Evolutionary conservation across 2,329 filamentous ascomycete species (phyloP), one percentile per base, ranked within the genome.

Genomic region (Dendryphion nanum): DNA sequence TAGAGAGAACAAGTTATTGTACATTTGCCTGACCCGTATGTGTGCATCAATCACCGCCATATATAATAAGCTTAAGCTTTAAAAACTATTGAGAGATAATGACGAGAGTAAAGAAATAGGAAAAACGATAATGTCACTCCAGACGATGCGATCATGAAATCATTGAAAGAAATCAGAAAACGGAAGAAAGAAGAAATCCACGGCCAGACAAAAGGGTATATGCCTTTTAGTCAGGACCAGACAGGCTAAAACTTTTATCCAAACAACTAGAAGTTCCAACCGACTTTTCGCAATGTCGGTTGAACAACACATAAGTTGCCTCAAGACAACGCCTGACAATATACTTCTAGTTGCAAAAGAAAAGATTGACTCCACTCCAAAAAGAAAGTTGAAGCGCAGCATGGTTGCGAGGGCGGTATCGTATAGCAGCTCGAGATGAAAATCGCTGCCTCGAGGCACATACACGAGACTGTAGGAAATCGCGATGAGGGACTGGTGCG

Each of bases 271-370:
- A 32, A 37, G 20, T 20, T 31, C 32, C 19, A 48, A 40, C 24
- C 42, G 34, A 31, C 36, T 59, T 39, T 51, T 55, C 42, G 68
- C 62, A 6, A 64, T 6, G 67, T 18, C 12, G 28, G 16, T 28
- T 17, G 19, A 19, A 18, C 33, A n/a, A n/a, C 20, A 24, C 33
- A 16, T 26, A 19, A 6, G 28, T 40, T 16, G 67, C 38, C 15
- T 57, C 53, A 15, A 64, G 46, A 42, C 58, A 63, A 37, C 63
- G 51, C 18, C 38, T 40, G 21, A 68, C 49, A 6, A 66, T 45
- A 38, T 63, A 55, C 2, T 52, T 47, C 18, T 35, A 21, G n/a
- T 15, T 8, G 5, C 5, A 12, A 16, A 14, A 18, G 7, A 21
- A 31, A 17, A n/a, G 18, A 18, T 20, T 10, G 18, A 17, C 14